Base-by-base conservation (phyloP, 129 eudicot species). In the Scalesia atractyloides region DNA sequence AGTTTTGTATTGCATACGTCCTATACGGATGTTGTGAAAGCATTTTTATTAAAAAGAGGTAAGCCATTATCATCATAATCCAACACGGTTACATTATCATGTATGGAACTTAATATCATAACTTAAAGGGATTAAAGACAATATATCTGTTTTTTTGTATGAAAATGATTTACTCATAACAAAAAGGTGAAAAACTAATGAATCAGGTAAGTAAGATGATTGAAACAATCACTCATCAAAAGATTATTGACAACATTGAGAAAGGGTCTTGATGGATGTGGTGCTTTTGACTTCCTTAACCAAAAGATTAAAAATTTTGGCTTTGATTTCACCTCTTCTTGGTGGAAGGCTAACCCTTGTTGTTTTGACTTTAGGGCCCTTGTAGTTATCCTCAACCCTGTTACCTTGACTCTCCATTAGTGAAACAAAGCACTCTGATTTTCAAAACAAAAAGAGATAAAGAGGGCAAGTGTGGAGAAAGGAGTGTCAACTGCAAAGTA, bases 251-350 rank as follows among this genome's bases (percentile, higher is more conserved):
- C 66, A 65, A 53, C 79, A 64, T 6, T 13, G 56, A 75, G 73
- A 53, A 20, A 24, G 13, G 44, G 68, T 43, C 57, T 57, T 57
- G 15, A 57, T 74, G 15, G 43, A 64, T 74, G 72, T 64, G 15
- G 64, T 22, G 17, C 33, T 52, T 66, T 75, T 66, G 18, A 75
- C 52, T 36, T 69, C 52, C 63, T 76, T 69, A 52, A 68, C 44
- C 33, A 69, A 37, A 14, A 49, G 72, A n/a, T 50, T 53, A 26
- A 77, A 36, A 18, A 77, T 77, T 63, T 39, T 70, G 56, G 76
- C 82, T 77, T 77, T 77, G 66, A 77, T 49, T 64, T 62, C 53
- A 22, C 82, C 76, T 77, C 82, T 77, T 63, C 72, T 69, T 70
- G 82, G 82, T 62, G 82, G 81, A 48, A 77, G 81, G 51, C 66